Conservation (phyloP, 2,329 filamentous ascomycete genomes). For the Hymenoscyphus scutula region DNA sequence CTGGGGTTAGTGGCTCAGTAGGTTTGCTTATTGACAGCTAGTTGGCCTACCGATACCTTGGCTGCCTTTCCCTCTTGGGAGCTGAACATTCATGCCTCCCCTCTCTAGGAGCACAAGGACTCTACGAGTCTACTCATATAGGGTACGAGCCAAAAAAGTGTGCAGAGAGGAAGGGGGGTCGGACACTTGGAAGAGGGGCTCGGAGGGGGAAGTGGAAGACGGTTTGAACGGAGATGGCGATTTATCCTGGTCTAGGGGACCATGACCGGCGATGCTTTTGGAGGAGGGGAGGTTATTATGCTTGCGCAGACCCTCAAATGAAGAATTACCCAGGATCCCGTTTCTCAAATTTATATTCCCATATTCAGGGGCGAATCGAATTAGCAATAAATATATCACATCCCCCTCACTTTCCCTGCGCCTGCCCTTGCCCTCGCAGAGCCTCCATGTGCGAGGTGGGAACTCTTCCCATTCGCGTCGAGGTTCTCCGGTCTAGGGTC, state of each 20-base stretch:
- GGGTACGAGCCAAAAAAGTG: background rate
- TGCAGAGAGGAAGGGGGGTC: background rate
- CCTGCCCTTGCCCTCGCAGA: background rate
- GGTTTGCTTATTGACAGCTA: background rate
- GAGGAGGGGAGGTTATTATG: background rate
- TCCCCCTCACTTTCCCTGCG: no score
- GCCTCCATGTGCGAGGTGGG: background rate
- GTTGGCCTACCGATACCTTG: background rate
- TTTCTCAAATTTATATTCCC: no score
- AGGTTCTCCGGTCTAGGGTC: conserved; percentile 4
- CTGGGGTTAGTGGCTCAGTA: background rate
- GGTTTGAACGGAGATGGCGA: background rate
- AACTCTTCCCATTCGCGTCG: background rate
- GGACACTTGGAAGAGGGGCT: background rate
- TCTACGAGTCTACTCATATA: background rate
- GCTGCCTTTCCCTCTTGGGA: background rate
- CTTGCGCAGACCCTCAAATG: background rate
- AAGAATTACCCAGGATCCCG: no score
- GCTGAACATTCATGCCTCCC: background rate
- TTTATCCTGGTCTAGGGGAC: background rate
- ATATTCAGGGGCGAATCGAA: no score
- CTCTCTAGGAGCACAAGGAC: background rate
- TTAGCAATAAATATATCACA: no score
- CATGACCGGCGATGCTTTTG: background rate
- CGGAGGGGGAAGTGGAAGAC: no score